Evolutionary conservation across 2,329 filamentous ascomycete genomes (phyloP).

Genomic region (Colletotrichum incanum): DNA sequence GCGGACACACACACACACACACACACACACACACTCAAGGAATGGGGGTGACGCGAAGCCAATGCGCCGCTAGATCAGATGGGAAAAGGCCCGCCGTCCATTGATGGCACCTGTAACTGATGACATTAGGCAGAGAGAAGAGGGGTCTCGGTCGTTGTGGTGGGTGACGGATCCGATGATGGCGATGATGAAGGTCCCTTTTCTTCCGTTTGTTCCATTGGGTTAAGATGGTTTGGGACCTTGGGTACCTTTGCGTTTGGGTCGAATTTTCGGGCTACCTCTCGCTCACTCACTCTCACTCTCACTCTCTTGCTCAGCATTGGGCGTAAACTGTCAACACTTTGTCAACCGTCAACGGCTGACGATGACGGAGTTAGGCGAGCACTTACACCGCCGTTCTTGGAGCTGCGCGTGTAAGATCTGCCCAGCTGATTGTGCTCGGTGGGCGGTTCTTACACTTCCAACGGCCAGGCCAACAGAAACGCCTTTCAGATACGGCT

Average conservation of each 20-base stretch:
- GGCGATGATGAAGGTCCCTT: slow-evolving; percentile 20
- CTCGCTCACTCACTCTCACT: slow-evolving; percentile 2
- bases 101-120: slow-evolving; percentile 4
- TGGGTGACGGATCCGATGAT: slow-evolving; percentile 15
- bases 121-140: slow-evolving; percentile 20
- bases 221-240: slow-evolving; percentile 2
- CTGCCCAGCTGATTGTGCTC: slow-evolving; percentile 1
- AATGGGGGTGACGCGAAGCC: slow-evolving; percentile 39
- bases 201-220: slow-evolving; percentile 23
- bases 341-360: slow-evolving; percentile 33
- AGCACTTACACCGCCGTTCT: slow-evolving; percentile 39
- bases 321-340: not conserved
- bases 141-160: not conserved
- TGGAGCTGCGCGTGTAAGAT: slow-evolving; percentile 30
- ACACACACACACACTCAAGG: not conserved
- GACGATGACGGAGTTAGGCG: slow-evolving; percentile 37
- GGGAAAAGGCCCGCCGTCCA: slow-evolving; percentile 17
- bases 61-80: slow-evolving; percentile 43
- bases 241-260: slow-evolving; percentile 41
- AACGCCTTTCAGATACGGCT: not conserved
- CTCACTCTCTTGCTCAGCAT: not conserved
- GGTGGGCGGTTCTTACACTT: slow-evolving; percentile 6
- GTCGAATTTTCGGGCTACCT: slow-evolving; percentile 31
- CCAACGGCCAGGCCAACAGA: not conserved
- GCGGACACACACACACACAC: not conserved